Evolutionary conservation across 2,329 filamentous ascomycete genomes (phyloP), one percentile per base, ranked within the genome.

Genomic region (Orbilia javanica): DNA sequence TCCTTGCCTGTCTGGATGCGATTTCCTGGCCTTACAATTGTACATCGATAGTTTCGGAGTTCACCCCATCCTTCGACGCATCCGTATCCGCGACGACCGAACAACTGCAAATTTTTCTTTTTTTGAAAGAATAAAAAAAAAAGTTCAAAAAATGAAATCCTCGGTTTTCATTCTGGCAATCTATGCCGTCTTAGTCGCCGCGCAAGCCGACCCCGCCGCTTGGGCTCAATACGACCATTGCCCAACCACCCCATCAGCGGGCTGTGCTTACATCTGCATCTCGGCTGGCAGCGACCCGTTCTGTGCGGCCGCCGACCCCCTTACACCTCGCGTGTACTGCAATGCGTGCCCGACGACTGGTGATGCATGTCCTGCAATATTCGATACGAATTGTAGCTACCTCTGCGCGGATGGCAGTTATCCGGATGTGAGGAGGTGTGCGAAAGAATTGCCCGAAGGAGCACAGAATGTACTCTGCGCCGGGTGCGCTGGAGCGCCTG

Each of bases 171-270:
- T 60, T 11, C 34, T 42, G 6, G 34, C 20, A 3, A 42, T 27
- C 20, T 11, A 60, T n/a, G 31, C 20, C 55, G 10, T 27, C 6
- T 10, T 60, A 4, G 55, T 42, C 55, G 55, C 31, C 55, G 34
- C 55, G 13, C 55, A 60, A 20, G 20, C 34, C 20, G 55, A 60
- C 55, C 55, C 25, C 55, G 34, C 55, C 18, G 27, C 31, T 27
- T 60, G 55, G 55, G 55, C 55, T n/a, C 42, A 42, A 60, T 60
- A 60, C 20, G 20, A 60, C 34, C 55, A 60, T n/a, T 60, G 55
- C 55, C 55, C 55, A 60, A 42, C 55, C 55, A 42, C 34, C 31
- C 55, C 55, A 0, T 25, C 55, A 18, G 15, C 34, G 4, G 55
- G 18, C 11, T 60, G 55, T 34, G 55, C 55, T 42, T 42, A 39